phyloP scores from a whole-genome alignment of 306 rosid species.

The Ochetophila trinervis region DNA sequence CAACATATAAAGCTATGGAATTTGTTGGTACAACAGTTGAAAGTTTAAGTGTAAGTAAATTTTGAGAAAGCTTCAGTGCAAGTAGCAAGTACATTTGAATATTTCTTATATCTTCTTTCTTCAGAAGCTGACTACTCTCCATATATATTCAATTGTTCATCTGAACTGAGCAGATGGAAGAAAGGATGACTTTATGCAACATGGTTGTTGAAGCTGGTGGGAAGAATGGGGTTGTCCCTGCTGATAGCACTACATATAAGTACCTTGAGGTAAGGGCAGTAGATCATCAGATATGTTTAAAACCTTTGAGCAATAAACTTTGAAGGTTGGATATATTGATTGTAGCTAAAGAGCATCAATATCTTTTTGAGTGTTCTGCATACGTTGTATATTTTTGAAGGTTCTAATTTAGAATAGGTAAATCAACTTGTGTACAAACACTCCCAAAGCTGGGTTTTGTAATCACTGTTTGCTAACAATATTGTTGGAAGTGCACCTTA shows the following conservation, averaged over 20 bases:
- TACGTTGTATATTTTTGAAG: too few species aligned
- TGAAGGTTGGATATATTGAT: too few species aligned
- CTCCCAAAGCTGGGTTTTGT: background rate
- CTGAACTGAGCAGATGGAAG: conserved; percentile 67
- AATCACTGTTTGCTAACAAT: background rate
- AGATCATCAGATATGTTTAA: background rate
- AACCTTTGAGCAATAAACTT: too few species aligned
- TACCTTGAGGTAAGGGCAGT: conserved; percentile 72
- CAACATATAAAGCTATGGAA: conserved; percentile 93
- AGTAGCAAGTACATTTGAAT: background rate
- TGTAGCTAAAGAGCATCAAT: too few species aligned
- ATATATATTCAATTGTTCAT: background rate
- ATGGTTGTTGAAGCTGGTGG: conserved; percentile 97
- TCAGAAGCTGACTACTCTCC: background rate
- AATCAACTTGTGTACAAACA: background rate
- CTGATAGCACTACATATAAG: conserved; percentile 80
- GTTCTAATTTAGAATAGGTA: too few species aligned
- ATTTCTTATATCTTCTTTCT: conserved; percentile 6
- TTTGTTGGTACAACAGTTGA: conserved; percentile 88
- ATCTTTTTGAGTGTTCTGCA: too few species aligned
- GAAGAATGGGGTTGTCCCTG: conserved; percentile 82
- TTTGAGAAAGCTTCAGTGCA: background rate
- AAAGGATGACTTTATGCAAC: conserved; percentile 91
- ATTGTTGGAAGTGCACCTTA: background rate
- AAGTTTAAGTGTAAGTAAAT: conserved; percentile 63